Conservation (phyloP, 1,284 basidiomycete genomes). For the Meripilus lineatus region DNA sequence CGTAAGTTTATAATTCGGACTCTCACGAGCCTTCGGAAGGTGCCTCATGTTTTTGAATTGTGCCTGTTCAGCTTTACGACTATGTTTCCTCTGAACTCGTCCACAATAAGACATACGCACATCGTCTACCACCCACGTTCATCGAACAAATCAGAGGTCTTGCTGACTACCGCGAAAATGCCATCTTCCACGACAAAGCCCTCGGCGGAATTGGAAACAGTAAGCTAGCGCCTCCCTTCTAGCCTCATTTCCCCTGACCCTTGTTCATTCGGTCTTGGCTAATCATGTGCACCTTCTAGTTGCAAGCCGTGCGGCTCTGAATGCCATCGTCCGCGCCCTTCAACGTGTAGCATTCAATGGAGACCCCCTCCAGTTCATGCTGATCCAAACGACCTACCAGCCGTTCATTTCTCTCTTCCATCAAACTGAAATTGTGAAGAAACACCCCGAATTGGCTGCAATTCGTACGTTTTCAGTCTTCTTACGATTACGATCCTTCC, state of each 20-base stretch:
- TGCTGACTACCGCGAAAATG: constrained; percentile 76
- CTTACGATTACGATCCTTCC: no score
- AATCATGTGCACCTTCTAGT: constrained; percentile 40
- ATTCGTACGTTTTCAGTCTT: no score
- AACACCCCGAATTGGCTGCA: constrained; percentile 53
- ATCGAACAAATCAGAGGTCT: constrained; percentile 64
- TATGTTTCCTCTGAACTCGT: constrained; percentile 70
- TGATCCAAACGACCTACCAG: constrained; percentile 80
- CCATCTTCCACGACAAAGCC: constrained; percentile 64
- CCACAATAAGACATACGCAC: constrained; percentile 76
- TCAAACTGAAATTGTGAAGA: constrained; percentile 57
- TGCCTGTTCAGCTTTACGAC: constrained; percentile 56
- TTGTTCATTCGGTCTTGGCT: not conserved
- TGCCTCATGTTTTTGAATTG: not conserved
- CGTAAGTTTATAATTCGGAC: constrained; percentile 38
- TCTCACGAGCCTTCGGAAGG: no score
- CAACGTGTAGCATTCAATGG: constrained; percentile 74
- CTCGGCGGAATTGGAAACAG: constrained; percentile 53
- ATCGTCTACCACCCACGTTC: constrained; percentile 65
- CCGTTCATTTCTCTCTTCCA: constrained; percentile 86
- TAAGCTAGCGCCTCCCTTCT: not conserved
- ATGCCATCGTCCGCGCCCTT: constrained; percentile 65
- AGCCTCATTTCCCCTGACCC: no score
- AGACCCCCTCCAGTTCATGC: constrained; percentile 72
- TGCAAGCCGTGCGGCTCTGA: constrained; percentile 73